These are phyloP conservation scores for Claviceps maximensis DNA, from an alignment of 2,329 filamentous ascomycete genomes.

Conservation along the genomic window DNA sequence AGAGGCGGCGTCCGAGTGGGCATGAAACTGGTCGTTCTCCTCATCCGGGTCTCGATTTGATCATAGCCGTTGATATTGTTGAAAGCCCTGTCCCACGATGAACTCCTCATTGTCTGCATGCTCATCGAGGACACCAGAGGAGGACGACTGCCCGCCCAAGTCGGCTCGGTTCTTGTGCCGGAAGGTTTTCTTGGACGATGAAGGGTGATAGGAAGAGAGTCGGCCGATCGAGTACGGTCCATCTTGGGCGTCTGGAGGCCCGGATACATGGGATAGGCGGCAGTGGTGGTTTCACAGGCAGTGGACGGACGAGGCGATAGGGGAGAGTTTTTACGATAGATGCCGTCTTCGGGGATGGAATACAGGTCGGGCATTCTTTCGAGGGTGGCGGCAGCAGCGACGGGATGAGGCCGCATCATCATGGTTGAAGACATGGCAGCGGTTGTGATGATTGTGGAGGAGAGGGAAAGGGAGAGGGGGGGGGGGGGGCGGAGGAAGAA, in stretches of 20 bases:
- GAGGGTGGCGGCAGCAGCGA: slow-evolving; percentile 5
- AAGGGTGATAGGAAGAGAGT: slow-evolving; percentile 14
- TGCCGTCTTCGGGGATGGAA: slow-evolving; percentile 3
- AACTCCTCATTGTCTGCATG: slow-evolving; percentile 7
- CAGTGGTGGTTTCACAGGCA: slow-evolving; percentile 9
- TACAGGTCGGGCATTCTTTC: slow-evolving; percentile 8
- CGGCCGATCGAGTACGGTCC: slow-evolving; percentile 11
- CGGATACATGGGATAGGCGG: slow-evolving; percentile 18
- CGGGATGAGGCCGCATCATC: slow-evolving; percentile 6
- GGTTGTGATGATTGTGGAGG: no score
- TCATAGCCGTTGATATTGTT: slow-evolving; percentile 25
- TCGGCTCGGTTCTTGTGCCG: neutral
- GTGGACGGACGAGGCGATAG: slow-evolving; percentile 5
- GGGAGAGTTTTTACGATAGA: slow-evolving; percentile 7
- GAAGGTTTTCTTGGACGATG: slow-evolving; percentile 26
- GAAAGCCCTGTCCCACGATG: slow-evolving; percentile 24
- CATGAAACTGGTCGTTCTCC: slow-evolving; percentile 5
- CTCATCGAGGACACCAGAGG: slow-evolving; percentile 14
- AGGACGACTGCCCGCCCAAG: neutral
- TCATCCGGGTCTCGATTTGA: slow-evolving; percentile 20
- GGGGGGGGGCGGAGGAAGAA: neutral
- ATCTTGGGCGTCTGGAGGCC: slow-evolving; percentile 17
- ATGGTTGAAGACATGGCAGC: slow-evolving; percentile 9
- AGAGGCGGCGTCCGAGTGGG: slow-evolving; percentile 4
- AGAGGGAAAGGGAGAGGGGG: neutral